Evolutionary conservation across 495 filamentous ascomycete species (phyloP), one percentile per base, ranked within the genome.

Genomic region (Podospora conica): DNA sequence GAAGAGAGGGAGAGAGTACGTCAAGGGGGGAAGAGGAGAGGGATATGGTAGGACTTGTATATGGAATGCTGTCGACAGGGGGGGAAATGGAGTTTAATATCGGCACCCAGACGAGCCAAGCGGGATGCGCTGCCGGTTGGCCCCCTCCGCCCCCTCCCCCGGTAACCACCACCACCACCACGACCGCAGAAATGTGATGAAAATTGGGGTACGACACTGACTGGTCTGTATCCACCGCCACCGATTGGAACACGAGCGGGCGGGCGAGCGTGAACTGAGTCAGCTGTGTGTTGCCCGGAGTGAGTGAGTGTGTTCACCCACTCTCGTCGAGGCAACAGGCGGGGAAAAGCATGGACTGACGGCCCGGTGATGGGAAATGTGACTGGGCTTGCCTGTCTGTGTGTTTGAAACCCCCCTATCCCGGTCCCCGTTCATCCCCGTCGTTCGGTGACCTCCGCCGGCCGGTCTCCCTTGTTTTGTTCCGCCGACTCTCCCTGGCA

Each of bases 1-100:
- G 28, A 22, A 53, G 53, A 61, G 28, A 63, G 40, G 48, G 64
- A 60, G 58, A 53, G 53, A 11, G 55, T 29, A 54, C 22, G 55
- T 24, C 23, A 33, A 25, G 53, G 58, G 20, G 22, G 25, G 61
- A 12, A 56, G 25, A 53, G 25, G 21, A 22, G 53, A 23, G 62
- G 62, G 62, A 33, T 33, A 11, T 55, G 53, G 55, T 18, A 18
- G 62, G 21, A 58, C 9, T 4, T 18, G 62, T 27, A 9, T 21
- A 18, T 55, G 53, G 22, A 28, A 64, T 58, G 31, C n/a, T 6
- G 40, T 48, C 15, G 40, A 48, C 40, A 48, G 40, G 40, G 40
- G 33, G 33, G 40, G 33, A 48, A 7, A 48, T 48, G 40, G 40
- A 48, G 18, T 18, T 48, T 48, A 48, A 48, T 48, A 48, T 48